A percentile compares a stretch with the other conserved stretches of the same genome.
Evolutionary conservation across 208 protist genomes (phyloP).

Genomic region (Wallacemonas sp.): DNA sequence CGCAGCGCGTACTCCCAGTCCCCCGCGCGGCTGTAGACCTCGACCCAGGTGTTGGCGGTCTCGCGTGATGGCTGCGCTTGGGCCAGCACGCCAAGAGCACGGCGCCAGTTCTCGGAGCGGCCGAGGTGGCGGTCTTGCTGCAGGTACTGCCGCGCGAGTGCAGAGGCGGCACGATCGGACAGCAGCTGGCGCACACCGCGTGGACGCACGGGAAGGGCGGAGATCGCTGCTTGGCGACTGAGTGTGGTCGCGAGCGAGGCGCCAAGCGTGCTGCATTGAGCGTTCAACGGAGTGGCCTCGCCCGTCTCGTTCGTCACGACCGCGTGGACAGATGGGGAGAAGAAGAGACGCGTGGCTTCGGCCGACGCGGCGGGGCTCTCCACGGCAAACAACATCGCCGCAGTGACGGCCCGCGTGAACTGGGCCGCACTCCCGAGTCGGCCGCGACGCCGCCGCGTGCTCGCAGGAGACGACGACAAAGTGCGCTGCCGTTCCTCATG

Average conservation of each 20-base stretch:
- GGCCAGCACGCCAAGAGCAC: slow-evolving; percentile 19
- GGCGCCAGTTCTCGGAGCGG: slow-evolving; percentile 9
- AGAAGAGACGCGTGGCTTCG: slow-evolving; percentile 64
- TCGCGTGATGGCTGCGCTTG: slow-evolving; percentile 10
- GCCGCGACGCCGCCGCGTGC: too few relatives aligned
- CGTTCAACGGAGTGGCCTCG: not conserved
- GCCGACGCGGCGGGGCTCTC: slow-evolving; percentile 51
- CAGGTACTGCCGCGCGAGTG: slow-evolving; percentile 27
- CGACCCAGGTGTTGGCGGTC: slow-evolving; percentile 20
- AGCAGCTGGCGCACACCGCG: slow-evolving; percentile 22
- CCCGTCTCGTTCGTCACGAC: slow-evolving; percentile 17
- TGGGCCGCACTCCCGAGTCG: too few relatives aligned
- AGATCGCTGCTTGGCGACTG: not conserved
- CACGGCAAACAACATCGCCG: slow-evolving; percentile 63
- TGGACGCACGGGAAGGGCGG: not conserved
- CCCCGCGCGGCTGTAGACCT: slow-evolving; percentile 24
- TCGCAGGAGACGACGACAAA: too few relatives aligned
- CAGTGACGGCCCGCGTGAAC: slow-evolving; percentile 18
- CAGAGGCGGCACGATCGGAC: slow-evolving; percentile 25
- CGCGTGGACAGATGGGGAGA: slow-evolving; percentile 22
- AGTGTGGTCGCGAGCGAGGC: not conserved
- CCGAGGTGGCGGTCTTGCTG: slow-evolving; percentile 11
- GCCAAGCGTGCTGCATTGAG: not conserved
- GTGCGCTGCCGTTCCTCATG: too few relatives aligned
- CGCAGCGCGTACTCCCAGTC: slow-evolving; percentile 43